Percentiles rank a stretch among this genome's conserved stretches.
Conservation (phyloP, 2,329 filamentous ascomycete species). For the Epichloe typhina region DNA sequence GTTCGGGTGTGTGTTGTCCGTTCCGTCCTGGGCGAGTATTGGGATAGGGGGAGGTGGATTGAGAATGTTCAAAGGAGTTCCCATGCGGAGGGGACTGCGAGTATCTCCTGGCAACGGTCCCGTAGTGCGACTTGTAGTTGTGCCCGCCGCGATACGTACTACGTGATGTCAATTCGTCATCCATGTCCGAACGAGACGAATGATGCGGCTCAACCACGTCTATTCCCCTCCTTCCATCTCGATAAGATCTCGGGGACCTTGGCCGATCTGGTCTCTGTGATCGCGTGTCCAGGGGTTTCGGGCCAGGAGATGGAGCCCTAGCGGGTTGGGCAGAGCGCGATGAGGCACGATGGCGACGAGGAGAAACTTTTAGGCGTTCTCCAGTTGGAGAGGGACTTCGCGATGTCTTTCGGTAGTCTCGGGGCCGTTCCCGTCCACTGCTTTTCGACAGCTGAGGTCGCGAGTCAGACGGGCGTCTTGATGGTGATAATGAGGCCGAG, state of each 20-base stretch:
- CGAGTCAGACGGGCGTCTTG: conserved; percentile 5
- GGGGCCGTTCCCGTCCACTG: conserved; percentile 2
- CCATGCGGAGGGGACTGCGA: conserved; percentile 30
- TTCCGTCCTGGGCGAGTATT: conserved; percentile 26
- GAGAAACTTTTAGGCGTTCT: conserved; percentile 4
- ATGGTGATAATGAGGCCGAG: conserved; percentile 15
- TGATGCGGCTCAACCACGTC: conserved; percentile 18
- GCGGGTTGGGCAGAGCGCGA: conserved; percentile 12
- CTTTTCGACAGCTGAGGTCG: not conserved
- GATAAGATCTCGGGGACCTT: conserved; percentile 15
- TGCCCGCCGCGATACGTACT: conserved; percentile 30
- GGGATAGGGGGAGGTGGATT: conserved; percentile 31
- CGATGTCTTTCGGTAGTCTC: conserved; percentile 4
- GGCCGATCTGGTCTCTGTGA: conserved; percentile 8
- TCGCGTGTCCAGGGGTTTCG: not conserved
- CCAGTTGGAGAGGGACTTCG: conserved; percentile 6
- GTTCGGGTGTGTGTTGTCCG: conserved; percentile 25
- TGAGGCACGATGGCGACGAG: conserved; percentile 7
- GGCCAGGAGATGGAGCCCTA: conserved; percentile 8
- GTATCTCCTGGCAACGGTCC: conserved; percentile 23
- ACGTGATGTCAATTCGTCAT: conserved; percentile 36
- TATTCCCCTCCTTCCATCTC: conserved; percentile 17
- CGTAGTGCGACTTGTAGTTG: conserved; percentile 23
- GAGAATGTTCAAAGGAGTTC: conserved; percentile 32
- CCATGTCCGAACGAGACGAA: conserved; percentile 35